Evolutionary conservation across 257 asterid genomes (phyloP).

Genomic region (Ehretia macrophylla): DNA sequence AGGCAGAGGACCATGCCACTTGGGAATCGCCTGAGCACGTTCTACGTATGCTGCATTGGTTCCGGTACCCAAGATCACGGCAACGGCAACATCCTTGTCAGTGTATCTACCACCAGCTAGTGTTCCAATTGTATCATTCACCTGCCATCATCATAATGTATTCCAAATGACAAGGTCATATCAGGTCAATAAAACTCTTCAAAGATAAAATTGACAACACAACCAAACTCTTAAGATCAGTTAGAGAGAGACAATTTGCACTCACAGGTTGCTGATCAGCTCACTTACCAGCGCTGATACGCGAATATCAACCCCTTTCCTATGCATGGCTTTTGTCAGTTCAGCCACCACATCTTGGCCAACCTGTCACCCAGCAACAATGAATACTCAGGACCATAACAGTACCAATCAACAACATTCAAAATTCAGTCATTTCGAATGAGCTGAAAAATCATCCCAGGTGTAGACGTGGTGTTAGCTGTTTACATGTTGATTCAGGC

Average conservation of each 20-base stretch:
- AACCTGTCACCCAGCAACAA: slow-evolving; percentile 30
- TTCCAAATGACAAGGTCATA: background rate
- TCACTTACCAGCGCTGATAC: slow-evolving; percentile 63
- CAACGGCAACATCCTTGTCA: slow-evolving; percentile 60
- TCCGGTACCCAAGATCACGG: slow-evolving; percentile 90
- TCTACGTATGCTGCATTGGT: slow-evolving; percentile 92
- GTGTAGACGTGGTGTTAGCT: background rate
- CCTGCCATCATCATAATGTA: slow-evolving; percentile 37
- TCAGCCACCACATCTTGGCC: slow-evolving; percentile 63
- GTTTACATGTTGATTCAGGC: too few relatives aligned
- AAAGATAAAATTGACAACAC: background rate
- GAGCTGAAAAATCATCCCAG: background rate
- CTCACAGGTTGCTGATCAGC: background rate
- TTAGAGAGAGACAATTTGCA: background rate
- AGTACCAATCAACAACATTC: background rate
- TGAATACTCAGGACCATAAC: slow-evolving; percentile 2
- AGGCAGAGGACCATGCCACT: slow-evolving; percentile 88
- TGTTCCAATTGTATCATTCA: slow-evolving; percentile 88
- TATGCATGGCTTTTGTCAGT: slow-evolving; percentile 52
- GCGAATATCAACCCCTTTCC: slow-evolving; percentile 55
- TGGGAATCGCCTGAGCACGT: slow-evolving; percentile 85
- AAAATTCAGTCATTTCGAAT: background rate
- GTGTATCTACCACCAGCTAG: slow-evolving; percentile 82
- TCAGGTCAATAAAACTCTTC: background rate
- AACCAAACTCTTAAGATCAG: background rate